Conservation (phyloP, 106 monocot genomes). For the Platanthera guangdongensis region DNA sequence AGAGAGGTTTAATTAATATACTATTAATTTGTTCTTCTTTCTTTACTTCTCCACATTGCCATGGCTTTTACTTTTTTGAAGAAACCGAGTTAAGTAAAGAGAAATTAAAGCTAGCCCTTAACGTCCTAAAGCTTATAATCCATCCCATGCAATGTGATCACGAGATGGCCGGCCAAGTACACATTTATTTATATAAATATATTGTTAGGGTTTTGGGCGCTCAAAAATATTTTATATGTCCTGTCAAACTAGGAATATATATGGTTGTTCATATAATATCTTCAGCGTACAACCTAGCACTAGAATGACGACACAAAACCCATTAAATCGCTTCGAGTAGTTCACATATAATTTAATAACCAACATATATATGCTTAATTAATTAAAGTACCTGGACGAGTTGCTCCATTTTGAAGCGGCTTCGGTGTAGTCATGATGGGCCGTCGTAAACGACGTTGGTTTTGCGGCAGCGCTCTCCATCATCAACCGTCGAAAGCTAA, state of each 20-base stretch:
- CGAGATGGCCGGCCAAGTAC: not conserved
- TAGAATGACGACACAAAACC: no score
- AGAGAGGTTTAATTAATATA: no score
- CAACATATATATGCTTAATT: no score
- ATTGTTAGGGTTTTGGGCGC: no score
- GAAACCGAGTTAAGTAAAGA: not conserved
- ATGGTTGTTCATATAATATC: no score
- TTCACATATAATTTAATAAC: no score
- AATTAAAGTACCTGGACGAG: constrained; percentile 34
- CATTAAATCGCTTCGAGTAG: no score
- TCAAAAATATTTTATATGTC: no score
- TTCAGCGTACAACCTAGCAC: no score
- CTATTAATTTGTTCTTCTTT: not conserved
- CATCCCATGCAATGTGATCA: not conserved
- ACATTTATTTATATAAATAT: not conserved
- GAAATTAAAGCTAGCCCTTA: not conserved
- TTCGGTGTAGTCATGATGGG: constrained; percentile 6
- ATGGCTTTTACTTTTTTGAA: not conserved
- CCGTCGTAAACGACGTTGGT: not conserved
- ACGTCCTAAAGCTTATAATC: no score
- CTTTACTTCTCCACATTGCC: not conserved
- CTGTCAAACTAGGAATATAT: no score
- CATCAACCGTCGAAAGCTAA: constrained; percentile 24
- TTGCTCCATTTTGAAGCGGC: constrained; percentile 38
- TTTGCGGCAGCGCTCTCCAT: not conserved